Evolutionary conservation across 306 rosid species (phyloP), one percentile per base, ranked within the genome.

Genomic region (Glycine latifolia): DNA sequence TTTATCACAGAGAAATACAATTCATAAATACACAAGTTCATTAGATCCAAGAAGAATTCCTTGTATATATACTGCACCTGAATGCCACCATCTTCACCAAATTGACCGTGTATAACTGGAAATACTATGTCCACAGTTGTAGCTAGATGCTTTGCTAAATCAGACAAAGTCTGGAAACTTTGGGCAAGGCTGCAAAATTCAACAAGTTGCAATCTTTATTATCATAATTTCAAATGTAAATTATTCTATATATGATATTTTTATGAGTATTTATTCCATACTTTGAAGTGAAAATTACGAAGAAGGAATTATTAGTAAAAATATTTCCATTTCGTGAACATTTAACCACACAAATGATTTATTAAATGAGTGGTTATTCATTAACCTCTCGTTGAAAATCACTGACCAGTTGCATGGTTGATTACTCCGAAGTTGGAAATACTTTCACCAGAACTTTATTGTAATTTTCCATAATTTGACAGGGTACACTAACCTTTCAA

Each of bases 71-170:
- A 14, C 79, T 20, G 26, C 63, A 95, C 99, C 99, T 95, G 99
- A 89, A 95, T 87, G 76, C 90, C 92, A 56, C 99, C 99, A 87
- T 95, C 97, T 91, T 95, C 99, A 26, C 99, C 97, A 85, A 91
- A 95, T 68, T 84, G 85, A 79, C 99, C 99, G 61, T 95, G 99
- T 82, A 95, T 95, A 84, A 93, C 97, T 9, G 97, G 97, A 87
- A 95, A 95, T 46, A 90, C 99, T 80, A 91, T 82, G 87, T 95
- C 97, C 79, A 93, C 99, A 50, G 88, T 82, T 73, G 82, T 87
- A 82, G 93, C 87, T n/a, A 95, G 92, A 85, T 93, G 97, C 62
- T 88, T 89, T 1, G 95, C 97, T 37, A 95, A 92, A 71, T 91
- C 90, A 49, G 87, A 78, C 86, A 90, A 87, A 73, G 91, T 91